Evolutionary conservation across 2,329 filamentous ascomycete species (phyloP), one percentile per base, ranked within the genome.

Genomic region (Claviceps pazoutovae): DNA sequence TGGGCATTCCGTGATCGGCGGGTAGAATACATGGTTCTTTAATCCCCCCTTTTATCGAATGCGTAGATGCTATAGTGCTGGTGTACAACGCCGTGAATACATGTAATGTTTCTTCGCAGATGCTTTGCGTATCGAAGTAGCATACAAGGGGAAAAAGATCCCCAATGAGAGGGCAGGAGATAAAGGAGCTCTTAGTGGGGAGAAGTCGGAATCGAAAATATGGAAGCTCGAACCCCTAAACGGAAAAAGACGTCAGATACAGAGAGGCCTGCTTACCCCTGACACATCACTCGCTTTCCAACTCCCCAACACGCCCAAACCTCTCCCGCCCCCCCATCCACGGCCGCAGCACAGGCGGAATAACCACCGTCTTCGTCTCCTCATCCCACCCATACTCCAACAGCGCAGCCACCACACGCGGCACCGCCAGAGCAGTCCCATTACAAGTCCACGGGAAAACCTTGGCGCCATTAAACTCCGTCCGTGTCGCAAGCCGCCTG

Each of bases 311-410:
- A 30, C 50, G 48, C 2, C 73, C 76, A 63, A 93, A 87, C 58
- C 71, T 75, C 48, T 84, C 78, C 63, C 77, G 71, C 0, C 84
- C 85, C 53, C 83, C 84, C 90, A 98, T 95, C 76, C 83, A 97
- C 21, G 80, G 80, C 62, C 84, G 75, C 64, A 98, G 67, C 17
- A 84, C 86, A 67, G 88, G 79, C 0, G 93, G 93, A 6, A 98
- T 78, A 1, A 73, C 71, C 7, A 97, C 86, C 1, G 76, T 78
- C 60, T 73, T 74, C 19, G 74, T 74, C 23, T 72, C 62, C 61
- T 89, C 84, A 61, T 93, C 79, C 86, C 90, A 98, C 1, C 88
- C 85, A 61, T 90, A 88, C 73, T 98, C 93, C 57, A 98, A 64
- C 49, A 98, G 75, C 5, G 89, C 90, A 23, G 93, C 90, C 54